Evolutionary conservation across 768 basidiomycete species (phyloP), one percentile per base, ranked within the genome.

Genomic region (Lactarius akahatsu): DNA sequence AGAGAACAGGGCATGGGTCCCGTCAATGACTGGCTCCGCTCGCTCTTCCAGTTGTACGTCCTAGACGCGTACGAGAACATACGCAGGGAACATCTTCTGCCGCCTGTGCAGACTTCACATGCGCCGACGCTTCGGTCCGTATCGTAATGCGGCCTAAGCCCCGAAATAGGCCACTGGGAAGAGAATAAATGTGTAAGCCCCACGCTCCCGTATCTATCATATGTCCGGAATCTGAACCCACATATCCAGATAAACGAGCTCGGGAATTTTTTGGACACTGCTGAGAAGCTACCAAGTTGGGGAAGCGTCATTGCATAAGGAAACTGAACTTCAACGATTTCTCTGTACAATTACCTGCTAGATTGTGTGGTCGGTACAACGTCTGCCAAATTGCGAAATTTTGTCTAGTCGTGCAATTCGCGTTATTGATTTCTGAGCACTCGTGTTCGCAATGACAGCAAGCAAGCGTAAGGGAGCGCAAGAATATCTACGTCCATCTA

Each of bases 1-100:
- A 47, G 57, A 58, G 65, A 66, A 23, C 65, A 66, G 23, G 65
- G 65, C 16, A 18, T 66, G 40, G 65, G 62, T 13, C 47, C 47
- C 47, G 61, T 62, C 57, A 54, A 13, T 30, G 28, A 15, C 7
- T 66, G 65, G 65, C 65, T 66, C 18, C 32, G 50, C 38, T 16
- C 61, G 36, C 47, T 66, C 40, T 45, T 66, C 57, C 40, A 54
- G 40, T 18, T 28, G 9, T 57, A 52, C 23, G 40, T 62, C 18
- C 30, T n/a, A 16, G 61, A 66, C 28, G 65, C 38, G 30, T 66
- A 66, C 30, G 61, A 66, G 4, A 34, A 20, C 32, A 34, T 57
- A 54, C 65, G 65, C 26, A 59, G 26, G 61, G 61, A 66, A 23
- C 50, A 66, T 36, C 61, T 59, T 26, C 8, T 62, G 23, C 55